Evolutionary conservation across 441 rosid genomes (phyloP), one percentile per base, ranked within the genome.

Genomic region (Flueggea neowawraea): DNA sequence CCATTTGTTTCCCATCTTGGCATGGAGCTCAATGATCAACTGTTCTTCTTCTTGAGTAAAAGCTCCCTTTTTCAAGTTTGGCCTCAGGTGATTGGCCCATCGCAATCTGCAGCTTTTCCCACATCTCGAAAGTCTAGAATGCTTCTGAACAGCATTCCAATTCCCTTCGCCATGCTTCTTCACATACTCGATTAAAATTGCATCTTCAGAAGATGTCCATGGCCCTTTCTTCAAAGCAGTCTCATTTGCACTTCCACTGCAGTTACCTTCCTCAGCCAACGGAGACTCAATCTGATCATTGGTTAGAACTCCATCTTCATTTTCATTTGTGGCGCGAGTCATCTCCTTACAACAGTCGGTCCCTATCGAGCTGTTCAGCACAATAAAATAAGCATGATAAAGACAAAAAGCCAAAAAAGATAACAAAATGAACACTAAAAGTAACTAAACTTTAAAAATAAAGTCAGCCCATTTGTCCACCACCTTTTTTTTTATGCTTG

Each of bases 1-100:
- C 99, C 99, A 94, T 80, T 94, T 94, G 82, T 94, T 94, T 64
- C 99, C 99, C 89, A 94, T 83, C 76, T 89, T 84, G 64, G 90
- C 85, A 68, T 91, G 99, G 70, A 94, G 90, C 64, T 91, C 89
- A 69, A 89, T 78, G 62, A 94, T 94, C 69, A 86, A 79, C 61
- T 79, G 89, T 63, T 94, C 97, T 75, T 94, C 99, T 61, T 89
- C 92, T 52, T 66, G 88, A 63, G 97, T 89, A 80, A 94, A 94
- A n/a, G 97, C 86, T 63, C 97, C 97, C 80, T 94, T 94, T 88
- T 91, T 94, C 80, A 94, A 74, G 83, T 94, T 89, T 33, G 99
- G 99, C 80, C 99, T 82, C 33, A 94, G 76, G 74, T 94, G 97
- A 77, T 94, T 94, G 56, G 97, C 97, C 97, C 97, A 94, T 54